Percentiles rank a stretch among this genome's conserved stretches.
phyloP scores from a whole-genome alignment of 257 asterid genomes.

The Capsicum rhomboideum region DNA sequence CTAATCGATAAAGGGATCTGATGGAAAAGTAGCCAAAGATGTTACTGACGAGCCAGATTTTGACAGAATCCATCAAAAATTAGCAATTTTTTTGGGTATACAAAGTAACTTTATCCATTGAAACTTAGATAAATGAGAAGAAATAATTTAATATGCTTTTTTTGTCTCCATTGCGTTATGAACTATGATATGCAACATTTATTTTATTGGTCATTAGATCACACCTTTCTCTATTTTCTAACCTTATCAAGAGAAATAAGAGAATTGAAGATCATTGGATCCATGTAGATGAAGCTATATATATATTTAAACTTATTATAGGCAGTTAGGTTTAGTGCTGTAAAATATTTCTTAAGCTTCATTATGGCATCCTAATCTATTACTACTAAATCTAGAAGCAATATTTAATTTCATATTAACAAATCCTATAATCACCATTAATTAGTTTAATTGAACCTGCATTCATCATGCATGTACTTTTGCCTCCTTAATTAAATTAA shows the following conservation, averaged over 20 bases:
- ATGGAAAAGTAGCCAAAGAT: not conserved
- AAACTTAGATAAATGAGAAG: not conserved
- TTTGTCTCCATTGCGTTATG: not conserved
- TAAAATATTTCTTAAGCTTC: conserved; percentile 9
- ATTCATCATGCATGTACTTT: conserved; percentile 19
- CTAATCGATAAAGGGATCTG: not conserved
- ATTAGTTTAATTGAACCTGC: conserved; percentile 23
- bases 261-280: conserved; percentile 22
- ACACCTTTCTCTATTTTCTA: conserved; percentile 3
- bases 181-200: not conserved
- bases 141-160: not conserved
- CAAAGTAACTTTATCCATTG: not conserved
- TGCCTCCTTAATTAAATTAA: not conserved
- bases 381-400: conserved; percentile 8
- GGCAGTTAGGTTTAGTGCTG: conserved; percentile 13
- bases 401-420: conserved; percentile 24
- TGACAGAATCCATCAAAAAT: not conserved
- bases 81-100: not conserved
- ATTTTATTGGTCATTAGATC: no score
- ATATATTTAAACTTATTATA: not conserved
- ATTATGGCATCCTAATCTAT: conserved; percentile 24
- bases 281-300: conserved; percentile 16
- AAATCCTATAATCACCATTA: conserved; percentile 9
- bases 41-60: not conserved
- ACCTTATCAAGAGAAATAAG: conserved; percentile 7